Percentiles rank a stretch among this genome's conserved stretches.
Conservation (phyloP, 2,329 filamentous ascomycete genomes). For the Fusarium sp. region DNA sequence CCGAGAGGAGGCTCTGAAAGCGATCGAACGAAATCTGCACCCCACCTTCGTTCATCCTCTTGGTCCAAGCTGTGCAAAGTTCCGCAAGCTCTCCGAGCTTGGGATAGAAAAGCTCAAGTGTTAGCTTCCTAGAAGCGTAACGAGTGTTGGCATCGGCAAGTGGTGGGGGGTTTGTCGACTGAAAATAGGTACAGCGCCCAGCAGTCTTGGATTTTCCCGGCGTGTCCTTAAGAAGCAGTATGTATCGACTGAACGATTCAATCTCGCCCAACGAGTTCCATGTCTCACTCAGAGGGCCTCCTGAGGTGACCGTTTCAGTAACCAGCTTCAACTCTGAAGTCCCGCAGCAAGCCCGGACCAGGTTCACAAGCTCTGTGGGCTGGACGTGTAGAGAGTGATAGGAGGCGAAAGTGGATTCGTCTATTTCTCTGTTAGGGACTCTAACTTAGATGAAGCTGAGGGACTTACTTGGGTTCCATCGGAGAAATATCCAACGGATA, state of each 20-base stretch:
- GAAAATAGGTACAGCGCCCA: constrained; percentile 7
- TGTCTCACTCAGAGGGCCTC: constrained; percentile 60
- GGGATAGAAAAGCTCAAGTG: constrained; percentile 64
- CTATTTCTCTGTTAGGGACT: constrained; percentile 50
- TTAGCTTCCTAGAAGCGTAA: constrained; percentile 59
- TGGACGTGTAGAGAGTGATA: constrained; percentile 72
- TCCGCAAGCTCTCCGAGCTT: constrained; percentile 62
- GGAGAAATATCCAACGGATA: constrained; percentile 82
- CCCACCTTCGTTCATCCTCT: constrained; percentile 56
- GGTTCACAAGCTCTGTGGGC: constrained; percentile 72
- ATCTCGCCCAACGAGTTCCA: constrained; percentile 58
- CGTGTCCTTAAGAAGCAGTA: constrained; percentile 61
- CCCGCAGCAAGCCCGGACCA: constrained; percentile 78
- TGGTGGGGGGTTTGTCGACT: constrained; percentile 21
- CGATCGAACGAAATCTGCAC: constrained; percentile 63
- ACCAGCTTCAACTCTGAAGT: constrained; percentile 46
- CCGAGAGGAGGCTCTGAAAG: constrained; percentile 63
- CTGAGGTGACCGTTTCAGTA: constrained; percentile 52
- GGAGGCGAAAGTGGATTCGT: constrained; percentile 74
- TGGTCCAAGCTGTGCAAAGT: constrained; percentile 60
- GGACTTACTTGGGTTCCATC: constrained; percentile 82
- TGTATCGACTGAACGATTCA: constrained; percentile 61
- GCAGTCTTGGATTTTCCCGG: neutral
- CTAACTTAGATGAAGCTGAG: neutral
- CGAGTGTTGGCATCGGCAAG: constrained; percentile 47